Evolutionary conservation across 2,329 filamentous ascomycete species (phyloP).

Genomic region (Amesomyces nigricolor): DNA sequence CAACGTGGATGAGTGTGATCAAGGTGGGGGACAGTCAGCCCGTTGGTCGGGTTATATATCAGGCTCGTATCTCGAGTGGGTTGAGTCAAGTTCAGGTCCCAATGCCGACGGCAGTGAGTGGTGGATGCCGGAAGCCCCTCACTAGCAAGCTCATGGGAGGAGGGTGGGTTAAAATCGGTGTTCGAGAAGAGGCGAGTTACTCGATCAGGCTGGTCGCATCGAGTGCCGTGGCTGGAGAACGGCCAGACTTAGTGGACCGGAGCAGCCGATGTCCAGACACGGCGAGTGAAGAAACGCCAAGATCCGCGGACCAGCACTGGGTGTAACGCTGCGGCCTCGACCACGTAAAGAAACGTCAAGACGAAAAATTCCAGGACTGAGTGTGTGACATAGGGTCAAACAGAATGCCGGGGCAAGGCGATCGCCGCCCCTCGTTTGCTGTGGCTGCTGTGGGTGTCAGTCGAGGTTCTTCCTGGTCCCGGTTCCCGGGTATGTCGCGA

Average conservation of each 20-base stretch:
- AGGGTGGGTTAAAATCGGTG: slow-evolving; percentile 10
- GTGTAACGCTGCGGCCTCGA: neutral
- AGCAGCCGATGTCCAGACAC: slow-evolving; percentile 9
- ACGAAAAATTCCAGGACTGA: neutral
- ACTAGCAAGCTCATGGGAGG: slow-evolving; percentile 39
- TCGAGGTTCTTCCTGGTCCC: neutral
- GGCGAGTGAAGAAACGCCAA: slow-evolving; percentile 8
- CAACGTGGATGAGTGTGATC: neutral
- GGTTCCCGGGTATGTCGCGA: neutral
- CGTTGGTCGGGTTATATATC: slow-evolving; percentile 10
- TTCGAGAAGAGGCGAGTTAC: slow-evolving; percentile 1
- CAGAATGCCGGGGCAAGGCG: neutral
- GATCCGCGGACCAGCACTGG: neutral
- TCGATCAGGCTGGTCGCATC: slow-evolving; percentile 7
- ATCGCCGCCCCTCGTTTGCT: slow-evolving; percentile 9
- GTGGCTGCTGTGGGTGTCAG: neutral
- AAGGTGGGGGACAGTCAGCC: neutral
- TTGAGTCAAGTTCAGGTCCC: slow-evolving; percentile 24
- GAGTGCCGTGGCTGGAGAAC: slow-evolving; percentile 6
- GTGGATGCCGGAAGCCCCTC: slow-evolving; percentile 29
- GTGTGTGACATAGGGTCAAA: neutral
- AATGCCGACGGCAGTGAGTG: slow-evolving; percentile 23
- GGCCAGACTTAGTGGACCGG: slow-evolving; percentile 13
- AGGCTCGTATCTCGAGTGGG: slow-evolving; percentile 9
- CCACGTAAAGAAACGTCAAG: neutral